These are phyloP conservation scores for Chytriomyces sp. DNA, from an alignment of 192 early-diverging fungal species.

Conservation along the genomic window DNA sequence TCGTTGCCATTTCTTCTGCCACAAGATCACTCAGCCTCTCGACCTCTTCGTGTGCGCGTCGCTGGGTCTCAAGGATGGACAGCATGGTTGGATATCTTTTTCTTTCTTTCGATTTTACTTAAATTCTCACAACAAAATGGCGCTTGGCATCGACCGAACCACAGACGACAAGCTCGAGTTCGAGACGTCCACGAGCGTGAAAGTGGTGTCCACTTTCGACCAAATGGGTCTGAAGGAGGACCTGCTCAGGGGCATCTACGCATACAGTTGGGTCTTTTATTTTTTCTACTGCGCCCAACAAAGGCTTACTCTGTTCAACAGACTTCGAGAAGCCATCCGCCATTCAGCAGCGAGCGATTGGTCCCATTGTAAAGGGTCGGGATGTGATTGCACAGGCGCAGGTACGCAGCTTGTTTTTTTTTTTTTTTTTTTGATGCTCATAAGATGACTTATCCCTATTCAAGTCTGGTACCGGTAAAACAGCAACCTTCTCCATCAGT, in stretches of 20 bases:
- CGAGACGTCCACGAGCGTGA: constrained; percentile 89
- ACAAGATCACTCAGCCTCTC: constrained; percentile 90
- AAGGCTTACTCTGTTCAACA: constrained; percentile 28
- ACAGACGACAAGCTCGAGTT: constrained; percentile 51
- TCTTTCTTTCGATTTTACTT: no score
- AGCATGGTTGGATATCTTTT: no score
- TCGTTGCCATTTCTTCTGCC: constrained; percentile 77
- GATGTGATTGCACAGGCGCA: constrained; percentile 99
- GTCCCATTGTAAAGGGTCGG: constrained; percentile 87
- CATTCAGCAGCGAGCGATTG: constrained; percentile 97
- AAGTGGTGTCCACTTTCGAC: constrained; percentile 87
- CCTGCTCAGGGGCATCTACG: constrained; percentile 94
- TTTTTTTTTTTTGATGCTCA: neutral
- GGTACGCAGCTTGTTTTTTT: constrained; percentile 19
- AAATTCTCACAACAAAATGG: neutral
- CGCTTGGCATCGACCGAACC: constrained; percentile 7
- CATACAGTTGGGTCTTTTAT: constrained; percentile 70
- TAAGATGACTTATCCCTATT: neutral
- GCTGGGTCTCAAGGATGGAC: constrained; percentile 70
- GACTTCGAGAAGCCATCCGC: constrained; percentile 90
- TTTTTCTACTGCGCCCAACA: neutral
- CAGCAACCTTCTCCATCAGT: constrained; percentile 95
- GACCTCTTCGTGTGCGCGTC: constrained; percentile 84
- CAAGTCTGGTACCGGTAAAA: constrained; percentile 99
- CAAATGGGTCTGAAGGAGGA: constrained; percentile 95